Base-by-base conservation (phyloP, 2,329 filamentous ascomycete species). In the Talaromyces sp. region DNA sequence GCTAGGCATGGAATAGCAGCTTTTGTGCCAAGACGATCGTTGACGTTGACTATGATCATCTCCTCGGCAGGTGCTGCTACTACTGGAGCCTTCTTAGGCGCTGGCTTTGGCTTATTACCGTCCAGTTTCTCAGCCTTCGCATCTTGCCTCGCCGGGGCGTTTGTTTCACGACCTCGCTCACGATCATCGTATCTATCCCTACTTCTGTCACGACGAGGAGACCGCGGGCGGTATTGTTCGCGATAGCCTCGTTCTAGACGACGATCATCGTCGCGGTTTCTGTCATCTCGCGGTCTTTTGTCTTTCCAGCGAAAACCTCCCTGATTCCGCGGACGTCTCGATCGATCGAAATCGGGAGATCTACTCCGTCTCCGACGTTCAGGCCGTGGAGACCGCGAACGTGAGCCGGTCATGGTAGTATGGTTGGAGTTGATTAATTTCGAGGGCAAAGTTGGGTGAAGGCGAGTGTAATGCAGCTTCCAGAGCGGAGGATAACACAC, bases 11-110 rank as follows among this genome's bases (percentile, higher is more conserved):
- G 94, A 68, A 98, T 95, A 61, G 91, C 90, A 16, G 93, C 92
- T 74, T 97, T 97, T n/a, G 94, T 97, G 13, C 94, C 94, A 41
- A 98, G 82, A n/a, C 94, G 87, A 78, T 98, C 94, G 76, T 98
- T 98, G 74, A 98, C 88, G 72, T 94, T 88, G 19, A 98, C 93
- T 60, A 96, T 87, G 70, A 98, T 97, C 90, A 97, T 96, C 64
- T 92, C 89, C 74, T 96, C 90, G 9, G 35, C 47, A 6, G 82
- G 79, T 45, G 75, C 77, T 67, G 76, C 73, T 8, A 80, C 73
- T 35, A 76, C 67, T 8, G 74, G 70, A 0, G 72, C 68, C n/a
- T 72, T 72, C 67, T 75, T 75, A 61, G 75, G 68, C 58, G 75
- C 70, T 63, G 70, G 79, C 63, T 79, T 78, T 60, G 81, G 76